Evolutionary conservation across 495 filamentous ascomycete species (phyloP).

Genomic region (Rostrohypoxylon terebratum): DNA sequence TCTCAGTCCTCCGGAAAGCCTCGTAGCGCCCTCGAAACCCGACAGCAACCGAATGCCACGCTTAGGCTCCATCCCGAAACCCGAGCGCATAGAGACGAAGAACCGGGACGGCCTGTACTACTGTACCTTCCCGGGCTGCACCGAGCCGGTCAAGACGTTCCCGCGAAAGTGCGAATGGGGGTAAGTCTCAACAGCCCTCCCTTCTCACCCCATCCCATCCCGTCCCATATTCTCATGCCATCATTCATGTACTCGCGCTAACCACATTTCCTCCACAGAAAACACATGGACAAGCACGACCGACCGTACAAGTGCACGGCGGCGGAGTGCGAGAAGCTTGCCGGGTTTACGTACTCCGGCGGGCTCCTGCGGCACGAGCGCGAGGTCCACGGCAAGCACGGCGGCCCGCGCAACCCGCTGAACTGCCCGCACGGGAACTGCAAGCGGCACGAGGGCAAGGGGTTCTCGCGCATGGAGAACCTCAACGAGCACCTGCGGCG

Average conservation of each 20-base stretch:
- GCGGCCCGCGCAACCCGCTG: constrained; percentile 80
- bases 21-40: background rate
- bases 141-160: constrained; percentile 69
- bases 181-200: constrained; percentile 62
- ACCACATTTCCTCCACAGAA: constrained; percentile 61
- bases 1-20: constrained; percentile 29
- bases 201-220: background rate
- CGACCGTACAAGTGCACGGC: constrained; percentile 86
- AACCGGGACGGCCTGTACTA: constrained; percentile 76
- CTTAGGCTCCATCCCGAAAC: constrained; percentile 62
- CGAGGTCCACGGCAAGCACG: constrained; percentile 89
- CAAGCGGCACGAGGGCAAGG: constrained; percentile 79
- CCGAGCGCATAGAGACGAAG: constrained; percentile 60
- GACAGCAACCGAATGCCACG: constrained; percentile 41
- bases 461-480: constrained; percentile 89
- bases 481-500: constrained; percentile 87
- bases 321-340: constrained; percentile 83
- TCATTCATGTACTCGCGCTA: background rate
- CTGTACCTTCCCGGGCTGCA: constrained; percentile 74
- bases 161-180: constrained; percentile 91
- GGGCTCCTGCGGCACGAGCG: constrained; percentile 88
- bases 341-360: constrained; percentile 93
- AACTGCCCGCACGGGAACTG: constrained; percentile 84
- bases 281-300: constrained; percentile 98
- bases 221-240: background rate